Evolutionary conservation across 805 yeast species (phyloP).

Genomic region (Saccharomycopsis capsularis): DNA sequence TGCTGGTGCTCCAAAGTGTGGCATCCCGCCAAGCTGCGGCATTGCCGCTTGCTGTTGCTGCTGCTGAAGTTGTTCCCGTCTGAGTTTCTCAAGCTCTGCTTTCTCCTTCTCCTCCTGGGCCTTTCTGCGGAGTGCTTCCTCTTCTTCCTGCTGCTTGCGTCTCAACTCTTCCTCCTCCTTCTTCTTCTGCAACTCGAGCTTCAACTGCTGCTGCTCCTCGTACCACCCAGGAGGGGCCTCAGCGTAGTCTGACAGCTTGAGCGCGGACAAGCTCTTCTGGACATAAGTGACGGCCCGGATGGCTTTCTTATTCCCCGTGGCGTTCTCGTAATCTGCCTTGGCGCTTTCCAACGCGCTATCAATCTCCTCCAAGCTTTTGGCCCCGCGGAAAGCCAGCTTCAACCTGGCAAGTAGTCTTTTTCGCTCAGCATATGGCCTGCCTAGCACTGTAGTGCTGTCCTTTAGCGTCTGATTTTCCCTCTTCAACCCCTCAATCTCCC

Average conservation of each 20-base stretch:
- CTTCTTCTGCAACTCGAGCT: slow-evolving; percentile 10
- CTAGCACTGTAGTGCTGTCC: background rate
- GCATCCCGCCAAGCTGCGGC: slow-evolving; percentile 1
- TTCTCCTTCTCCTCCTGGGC: slow-evolving; percentile 6
- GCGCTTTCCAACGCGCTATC: slow-evolving; percentile 1
- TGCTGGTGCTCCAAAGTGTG: background rate
- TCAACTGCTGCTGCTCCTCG: slow-evolving; percentile 14
- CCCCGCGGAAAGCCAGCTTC: too few relatives aligned
- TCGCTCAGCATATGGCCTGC: background rate
- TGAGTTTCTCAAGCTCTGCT: slow-evolving; percentile 2
- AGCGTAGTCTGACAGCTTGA: slow-evolving; percentile 12
- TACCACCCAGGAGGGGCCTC: slow-evolving; percentile 21
- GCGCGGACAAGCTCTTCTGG: slow-evolving; percentile 1
- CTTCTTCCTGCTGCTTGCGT: slow-evolving; percentile 3
- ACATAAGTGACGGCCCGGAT: background rate
- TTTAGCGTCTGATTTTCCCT: slow-evolving; percentile 19
- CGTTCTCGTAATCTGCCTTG: background rate
- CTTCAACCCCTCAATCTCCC: slow-evolving; percentile 17
- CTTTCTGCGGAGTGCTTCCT: slow-evolving; percentile 1
- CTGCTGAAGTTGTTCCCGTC: slow-evolving; percentile 10
- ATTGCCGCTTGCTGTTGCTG: slow-evolving; percentile 10
- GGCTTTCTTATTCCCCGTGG: background rate
- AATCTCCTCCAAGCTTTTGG: background rate
- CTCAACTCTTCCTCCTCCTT: slow-evolving; percentile 12
- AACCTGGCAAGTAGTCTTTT: background rate